These are phyloP conservation scores for Chlorella sp. DNA, from an alignment of 139 green algal species.

Conservation along the genomic window DNA sequence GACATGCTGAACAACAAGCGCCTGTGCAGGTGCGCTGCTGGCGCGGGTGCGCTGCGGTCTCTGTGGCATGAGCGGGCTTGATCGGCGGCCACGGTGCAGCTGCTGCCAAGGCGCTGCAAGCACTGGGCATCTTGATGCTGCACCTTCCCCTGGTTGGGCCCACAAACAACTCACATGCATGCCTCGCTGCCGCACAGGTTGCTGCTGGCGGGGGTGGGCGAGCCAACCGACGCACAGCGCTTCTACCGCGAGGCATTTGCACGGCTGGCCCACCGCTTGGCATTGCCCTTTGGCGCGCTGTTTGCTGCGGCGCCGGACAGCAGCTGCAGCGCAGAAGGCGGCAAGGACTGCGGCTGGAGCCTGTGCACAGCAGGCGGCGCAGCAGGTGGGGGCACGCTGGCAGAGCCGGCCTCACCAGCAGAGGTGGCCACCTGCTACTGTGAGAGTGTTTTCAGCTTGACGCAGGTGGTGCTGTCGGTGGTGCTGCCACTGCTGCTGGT, in stretches of 20 bases:
- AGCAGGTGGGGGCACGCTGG: neutral
- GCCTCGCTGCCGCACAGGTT: neutral
- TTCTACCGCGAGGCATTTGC: neutral
- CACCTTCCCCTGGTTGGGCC: neutral
- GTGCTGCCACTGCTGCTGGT: neutral
- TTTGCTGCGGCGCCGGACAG: neutral
- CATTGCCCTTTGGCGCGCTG: too few species aligned
- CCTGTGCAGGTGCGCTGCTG: slow-evolving; percentile 6
- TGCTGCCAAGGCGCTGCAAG: neutral
- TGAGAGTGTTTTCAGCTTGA: neutral
- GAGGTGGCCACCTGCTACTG: slow-evolving; percentile 1
- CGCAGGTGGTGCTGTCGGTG: slow-evolving; percentile 14
- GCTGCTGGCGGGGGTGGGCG: neutral
- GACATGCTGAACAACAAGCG: slow-evolving; percentile 22
- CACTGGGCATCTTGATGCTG: neutral
- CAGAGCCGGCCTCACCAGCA: neutral
- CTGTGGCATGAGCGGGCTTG: neutral
- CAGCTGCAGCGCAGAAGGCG: neutral
- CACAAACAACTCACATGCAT: neutral
- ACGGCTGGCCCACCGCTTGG: neutral
- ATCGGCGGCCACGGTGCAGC: neutral
- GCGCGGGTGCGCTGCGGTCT: too few species aligned
- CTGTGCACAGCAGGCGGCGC: neutral
- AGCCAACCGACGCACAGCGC: neutral
- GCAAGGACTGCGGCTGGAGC: neutral